Evolutionary conservation across 1,139 yeast species (phyloP).

Genomic region (Pneumocystis jirovecii): DNA sequence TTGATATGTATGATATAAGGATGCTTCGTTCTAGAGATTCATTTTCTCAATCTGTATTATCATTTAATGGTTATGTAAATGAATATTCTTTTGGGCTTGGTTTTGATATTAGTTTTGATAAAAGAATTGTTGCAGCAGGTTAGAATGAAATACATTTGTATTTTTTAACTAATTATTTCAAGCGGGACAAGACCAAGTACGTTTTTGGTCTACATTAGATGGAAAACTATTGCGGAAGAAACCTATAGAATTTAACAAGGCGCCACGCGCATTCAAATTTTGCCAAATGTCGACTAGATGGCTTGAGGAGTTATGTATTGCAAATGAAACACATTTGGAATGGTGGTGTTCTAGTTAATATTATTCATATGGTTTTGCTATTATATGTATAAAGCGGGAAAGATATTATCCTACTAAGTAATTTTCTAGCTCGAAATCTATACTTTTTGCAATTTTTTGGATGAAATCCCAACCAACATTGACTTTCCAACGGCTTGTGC

Average conservation of each 20-base stretch:
- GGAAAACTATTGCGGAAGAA: constrained; percentile 36
- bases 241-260: constrained; percentile 44
- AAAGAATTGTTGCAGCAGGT: constrained; percentile 5
- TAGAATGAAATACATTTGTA: constrained; percentile 3
- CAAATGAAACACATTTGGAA: constrained; percentile 38
- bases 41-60: constrained; percentile 2
- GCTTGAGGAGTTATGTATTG: constrained; percentile 50
- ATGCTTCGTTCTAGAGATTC: background rate
- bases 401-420: constrained; percentile 33
- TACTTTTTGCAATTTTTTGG: constrained; percentile 36
- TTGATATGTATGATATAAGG: constrained; percentile 8
- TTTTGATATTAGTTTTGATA: background rate
- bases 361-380: constrained; percentile 29
- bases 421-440: constrained; percentile 40
- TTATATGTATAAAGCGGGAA: constrained; percentile 36
- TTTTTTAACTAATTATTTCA: background rate
- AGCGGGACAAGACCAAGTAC: background rate
- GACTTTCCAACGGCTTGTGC: constrained; percentile 45
- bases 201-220: constrained; percentile 6
- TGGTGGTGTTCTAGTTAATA: constrained; percentile 6
- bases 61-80: constrained; percentile 4
- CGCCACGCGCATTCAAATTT: constrained; percentile 36
- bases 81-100: constrained; percentile 4
- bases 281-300: constrained; percentile 41
- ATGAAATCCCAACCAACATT: constrained; percentile 43